Conservation (phyloP, 805 yeast genomes). For the Nakazawaea holstii region DNA sequence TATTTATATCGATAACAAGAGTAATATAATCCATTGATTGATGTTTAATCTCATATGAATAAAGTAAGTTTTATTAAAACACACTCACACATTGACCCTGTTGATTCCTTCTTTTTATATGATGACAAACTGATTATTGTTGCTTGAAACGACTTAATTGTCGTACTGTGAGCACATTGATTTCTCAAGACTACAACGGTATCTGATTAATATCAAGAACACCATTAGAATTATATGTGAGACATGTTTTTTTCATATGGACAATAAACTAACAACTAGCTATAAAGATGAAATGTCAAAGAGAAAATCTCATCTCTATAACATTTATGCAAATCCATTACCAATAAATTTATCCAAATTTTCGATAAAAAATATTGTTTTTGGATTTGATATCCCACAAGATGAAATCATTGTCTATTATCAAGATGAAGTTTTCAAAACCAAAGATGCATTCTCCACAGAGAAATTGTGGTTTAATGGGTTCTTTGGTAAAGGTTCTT, state of each 20-base stretch:
- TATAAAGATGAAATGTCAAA: constrained; percentile 22
- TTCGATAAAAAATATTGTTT: not conserved
- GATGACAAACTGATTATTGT: constrained; percentile 26
- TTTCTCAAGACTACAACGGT: constrained; percentile 96
- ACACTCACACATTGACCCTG: not conserved
- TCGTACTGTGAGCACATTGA: constrained; percentile 63
- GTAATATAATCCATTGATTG: no score
- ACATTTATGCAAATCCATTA: constrained; percentile 42
- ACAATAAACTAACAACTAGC: constrained; percentile 15
- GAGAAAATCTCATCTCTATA: constrained; percentile 24
- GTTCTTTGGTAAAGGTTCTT: constrained; percentile 88
- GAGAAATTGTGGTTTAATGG: constrained; percentile 72
- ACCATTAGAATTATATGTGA: no score
- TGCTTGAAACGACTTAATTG: constrained; percentile 36
- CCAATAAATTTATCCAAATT: constrained; percentile 42
- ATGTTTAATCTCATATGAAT: no score
- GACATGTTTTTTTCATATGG: not conserved
- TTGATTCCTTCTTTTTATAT: constrained; percentile 10
- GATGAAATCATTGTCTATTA: not conserved
- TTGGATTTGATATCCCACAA: constrained; percentile 15
- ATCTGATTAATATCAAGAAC: constrained; percentile 50
- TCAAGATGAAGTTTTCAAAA: constrained; percentile 30
- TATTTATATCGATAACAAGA: no score
- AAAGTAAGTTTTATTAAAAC: not conserved
- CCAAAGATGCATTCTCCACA: constrained; percentile 42